phyloP scores from a whole-genome alignment of 1,284 basidiomycete genomes.

The Moesziomyces sp. region DNA sequence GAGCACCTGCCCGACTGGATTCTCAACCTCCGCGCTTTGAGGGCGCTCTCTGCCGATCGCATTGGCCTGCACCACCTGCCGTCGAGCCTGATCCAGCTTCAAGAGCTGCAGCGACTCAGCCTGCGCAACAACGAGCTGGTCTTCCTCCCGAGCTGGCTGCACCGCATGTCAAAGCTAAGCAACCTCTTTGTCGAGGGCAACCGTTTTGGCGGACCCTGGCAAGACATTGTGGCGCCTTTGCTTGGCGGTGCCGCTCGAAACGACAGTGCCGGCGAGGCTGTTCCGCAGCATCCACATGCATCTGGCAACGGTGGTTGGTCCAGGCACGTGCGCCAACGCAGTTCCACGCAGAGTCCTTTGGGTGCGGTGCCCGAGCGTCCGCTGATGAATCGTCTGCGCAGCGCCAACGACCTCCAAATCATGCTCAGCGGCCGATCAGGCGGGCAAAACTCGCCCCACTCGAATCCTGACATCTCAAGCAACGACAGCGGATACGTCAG shows the following conservation, averaged over 20 bases:
- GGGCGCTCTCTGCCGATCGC: slow-evolving; percentile 87
- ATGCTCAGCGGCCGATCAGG: slow-evolving; percentile 16
- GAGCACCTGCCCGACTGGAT: slow-evolving; percentile 73
- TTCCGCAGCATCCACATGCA: not conserved
- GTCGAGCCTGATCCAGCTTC: slow-evolving; percentile 70
- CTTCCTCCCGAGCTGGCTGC: slow-evolving; percentile 92
- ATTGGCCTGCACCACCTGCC: slow-evolving; percentile 81
- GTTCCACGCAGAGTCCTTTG: slow-evolving; percentile 4
- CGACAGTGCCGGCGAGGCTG: not conserved
- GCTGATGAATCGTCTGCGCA: slow-evolving; percentile 31
- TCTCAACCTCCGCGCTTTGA: slow-evolving; percentile 78
- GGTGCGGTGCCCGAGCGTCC: slow-evolving; percentile 12
- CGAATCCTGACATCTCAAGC: slow-evolving; percentile 23
- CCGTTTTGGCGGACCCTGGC: slow-evolving; percentile 91
- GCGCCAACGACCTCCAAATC: slow-evolving; percentile 35
- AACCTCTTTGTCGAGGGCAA: slow-evolving; percentile 91
- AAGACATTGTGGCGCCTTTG: slow-evolving; percentile 75
- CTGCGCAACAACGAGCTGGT: slow-evolving; percentile 87
- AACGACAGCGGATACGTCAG: slow-evolving; percentile 27
- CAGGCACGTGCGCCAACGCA: slow-evolving; percentile 6
- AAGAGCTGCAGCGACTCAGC: slow-evolving; percentile 83
- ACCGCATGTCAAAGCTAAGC: slow-evolving; percentile 82
- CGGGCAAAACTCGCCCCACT: slow-evolving; percentile 8
- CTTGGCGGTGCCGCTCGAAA: not conserved
- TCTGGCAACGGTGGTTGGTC: not conserved